Evolutionary conservation across 495 filamentous ascomycete genomes (phyloP), one percentile per base, ranked within the genome.

Genomic region (Penicillium manginii): DNA sequence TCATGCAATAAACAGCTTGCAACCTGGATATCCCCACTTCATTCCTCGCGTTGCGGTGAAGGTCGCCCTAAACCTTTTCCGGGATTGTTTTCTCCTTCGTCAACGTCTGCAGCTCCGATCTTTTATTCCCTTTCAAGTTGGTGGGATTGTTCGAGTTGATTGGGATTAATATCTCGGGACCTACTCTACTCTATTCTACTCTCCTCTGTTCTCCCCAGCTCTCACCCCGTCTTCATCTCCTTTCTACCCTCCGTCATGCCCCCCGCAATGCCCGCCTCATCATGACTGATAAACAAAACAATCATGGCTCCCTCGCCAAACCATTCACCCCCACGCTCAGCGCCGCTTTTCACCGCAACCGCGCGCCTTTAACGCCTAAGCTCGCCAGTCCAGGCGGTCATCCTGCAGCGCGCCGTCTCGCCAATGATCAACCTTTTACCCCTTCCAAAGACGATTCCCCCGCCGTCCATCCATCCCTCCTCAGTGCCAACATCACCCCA

Each of bases 401-500:
- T 52, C 59, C 78, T 48, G 64, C 72, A 31, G 46, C 75, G 48
- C 72, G 71, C 35, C 71, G 76, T 50, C 69, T 78, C 54, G 66
- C 73, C 45, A 70, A 73, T 56, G 69, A 78, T 56, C 60, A 65
- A 59, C 51, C 66, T 64, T 63, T 71, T 57, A 58, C 67, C 65
- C 50, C 68, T 56, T 62, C 70, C 61, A 67, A 71, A 73, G 63
- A 81, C 74, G 62, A 73, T 10, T 45, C 66, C 57, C 63, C 78
- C 52, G 63, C 74, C 33, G 74, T 81, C n/a, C 77, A 83, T 39
- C 73, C 83, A 12, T 61, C 83, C 21, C 85, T 83, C 54, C 73
- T 91, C 31, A 86, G 69, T 72, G 79, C 75, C 64, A 91, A 91
- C 59, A 78, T 90, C 59, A 92, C 90, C 21, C 88, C 89, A 53